These are phyloP conservation scores for Neurospora africana DNA, from an alignment of 495 filamentous ascomycete species.

Conservation along the genomic window DNA sequence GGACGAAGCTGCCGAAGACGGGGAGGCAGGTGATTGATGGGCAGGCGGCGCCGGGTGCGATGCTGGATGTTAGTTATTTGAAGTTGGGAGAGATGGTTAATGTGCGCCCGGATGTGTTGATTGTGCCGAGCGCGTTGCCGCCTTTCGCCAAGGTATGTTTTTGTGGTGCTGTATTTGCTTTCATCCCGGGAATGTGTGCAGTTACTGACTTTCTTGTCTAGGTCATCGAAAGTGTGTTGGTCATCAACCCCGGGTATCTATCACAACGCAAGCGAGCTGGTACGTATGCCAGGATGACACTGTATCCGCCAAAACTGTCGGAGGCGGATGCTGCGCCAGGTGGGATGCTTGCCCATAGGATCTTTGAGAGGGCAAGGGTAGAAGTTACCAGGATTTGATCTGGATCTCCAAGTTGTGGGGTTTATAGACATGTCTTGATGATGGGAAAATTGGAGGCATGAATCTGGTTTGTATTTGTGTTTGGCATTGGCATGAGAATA, in stretches of 20 bases:
- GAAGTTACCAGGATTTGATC: conserved; percentile 68
- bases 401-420: neutral
- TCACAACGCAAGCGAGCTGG: conserved; percentile 72
- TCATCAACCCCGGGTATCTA: conserved; percentile 80
- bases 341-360: conserved; percentile 54
- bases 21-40: conserved; percentile 35
- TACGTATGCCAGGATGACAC: conserved; percentile 65
- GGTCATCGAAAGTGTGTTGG: conserved; percentile 76
- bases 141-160: conserved; percentile 73
- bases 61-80: conserved; percentile 72
- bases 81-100: conserved; percentile 86
- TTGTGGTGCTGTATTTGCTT: neutral
- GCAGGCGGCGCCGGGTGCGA: conserved; percentile 50
- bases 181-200: neutral
- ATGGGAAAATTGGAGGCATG: neutral
- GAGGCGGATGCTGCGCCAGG: conserved; percentile 46
- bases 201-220: conserved; percentile 22
- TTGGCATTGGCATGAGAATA: neutral
- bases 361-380: conserved; percentile 75
- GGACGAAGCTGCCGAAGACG: conserved; percentile 54
- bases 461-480: neutral
- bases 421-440: neutral
- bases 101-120: conserved; percentile 71
- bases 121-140: conserved; percentile 72
- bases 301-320: conserved; percentile 51